A percentile compares a stretch with the other conserved stretches of the same genome.
phyloP scores from a whole-genome alignment of 768 basidiomycete species.

The Lentinula lateritia region DNA sequence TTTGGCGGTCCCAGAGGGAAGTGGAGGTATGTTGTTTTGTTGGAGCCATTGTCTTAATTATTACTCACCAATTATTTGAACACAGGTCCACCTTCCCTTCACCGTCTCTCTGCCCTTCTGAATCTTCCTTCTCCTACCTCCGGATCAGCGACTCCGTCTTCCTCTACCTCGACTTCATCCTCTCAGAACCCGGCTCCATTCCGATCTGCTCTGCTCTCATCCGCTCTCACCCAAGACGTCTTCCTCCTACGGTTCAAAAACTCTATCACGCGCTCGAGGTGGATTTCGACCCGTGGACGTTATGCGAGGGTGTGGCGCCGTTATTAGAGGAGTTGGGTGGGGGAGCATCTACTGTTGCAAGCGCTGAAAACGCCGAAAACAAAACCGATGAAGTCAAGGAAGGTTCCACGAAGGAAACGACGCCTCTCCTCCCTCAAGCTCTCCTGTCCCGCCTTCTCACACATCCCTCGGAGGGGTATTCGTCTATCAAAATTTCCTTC shows the following conservation, averaged over 20 bases:
- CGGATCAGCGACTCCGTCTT: neutral
- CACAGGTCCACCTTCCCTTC: slow-evolving; percentile 23
- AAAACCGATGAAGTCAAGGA: neutral
- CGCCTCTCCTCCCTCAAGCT: slow-evolving; percentile 80
- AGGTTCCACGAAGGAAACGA: neutral
- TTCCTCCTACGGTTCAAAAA: slow-evolving; percentile 70
- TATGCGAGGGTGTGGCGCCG: slow-evolving; percentile 74
- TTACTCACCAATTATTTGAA: neutral
- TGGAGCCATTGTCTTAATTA: neutral
- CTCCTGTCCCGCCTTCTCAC: slow-evolving; percentile 86
- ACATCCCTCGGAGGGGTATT: slow-evolving; percentile 91
- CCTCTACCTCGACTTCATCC: neutral
- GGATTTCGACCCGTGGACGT: slow-evolving; percentile 86
- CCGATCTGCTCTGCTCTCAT: slow-evolving; percentile 76
- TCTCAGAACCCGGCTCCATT: slow-evolving; percentile 61
- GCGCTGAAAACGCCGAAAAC: slow-evolving; percentile 5
- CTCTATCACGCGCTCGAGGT: slow-evolving; percentile 89
- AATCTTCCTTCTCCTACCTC: slow-evolving; percentile 43
- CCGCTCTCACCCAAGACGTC: slow-evolving; percentile 82
- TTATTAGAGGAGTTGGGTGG: slow-evolving; percentile 54
- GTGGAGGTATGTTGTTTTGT: neutral
- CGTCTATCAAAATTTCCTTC: slow-evolving; percentile 73
- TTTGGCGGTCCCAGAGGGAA: slow-evolving; percentile 86
- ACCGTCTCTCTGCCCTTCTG: slow-evolving; percentile 79
- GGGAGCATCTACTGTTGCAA: no score